Percentiles rank a stretch among this genome's conserved stretches.
Conservation (phyloP, 129 eudicot species). For the Kitagawia praeruptora region DNA sequence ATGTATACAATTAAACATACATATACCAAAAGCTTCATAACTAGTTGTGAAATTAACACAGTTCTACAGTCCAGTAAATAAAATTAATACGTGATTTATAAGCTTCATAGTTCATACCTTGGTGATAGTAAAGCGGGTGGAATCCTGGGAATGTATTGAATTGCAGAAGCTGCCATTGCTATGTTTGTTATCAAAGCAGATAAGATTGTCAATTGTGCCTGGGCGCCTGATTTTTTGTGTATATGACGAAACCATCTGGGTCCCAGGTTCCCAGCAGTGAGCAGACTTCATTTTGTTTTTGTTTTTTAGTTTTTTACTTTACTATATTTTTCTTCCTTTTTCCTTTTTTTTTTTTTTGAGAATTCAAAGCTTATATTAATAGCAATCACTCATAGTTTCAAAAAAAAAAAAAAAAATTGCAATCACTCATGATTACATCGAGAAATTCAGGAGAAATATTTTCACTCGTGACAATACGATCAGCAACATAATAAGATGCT, state of each 20-base stretch:
- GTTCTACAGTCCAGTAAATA: background rate
- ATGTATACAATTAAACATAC: background rate
- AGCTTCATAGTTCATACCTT: constrained; percentile 18
- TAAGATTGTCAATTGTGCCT: background rate
- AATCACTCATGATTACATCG: too few relatives aligned
- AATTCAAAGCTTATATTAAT: too few relatives aligned
- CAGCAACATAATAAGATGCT: too few relatives aligned
- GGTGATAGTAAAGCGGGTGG: constrained; percentile 10
- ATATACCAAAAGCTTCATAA: background rate
- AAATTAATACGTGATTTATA: background rate
- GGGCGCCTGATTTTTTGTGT: background rate
- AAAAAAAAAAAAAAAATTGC: too few relatives aligned
- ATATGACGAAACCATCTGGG: background rate
- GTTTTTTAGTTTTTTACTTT: too few relatives aligned
- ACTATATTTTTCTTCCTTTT: too few relatives aligned
- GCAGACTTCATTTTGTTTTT: too few relatives aligned
- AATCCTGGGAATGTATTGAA: constrained; percentile 17
- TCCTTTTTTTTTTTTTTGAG: too few relatives aligned
- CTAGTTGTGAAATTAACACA: too few relatives aligned
- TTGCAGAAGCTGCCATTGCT: constrained; percentile 32
- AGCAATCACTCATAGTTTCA: too few relatives aligned
- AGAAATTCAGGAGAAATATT: too few relatives aligned
- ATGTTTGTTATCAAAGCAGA: background rate
- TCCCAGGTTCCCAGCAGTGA: background rate
- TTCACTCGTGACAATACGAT: too few relatives aligned